These are phyloP conservation scores for Lanmaoa pseudosensibilis DNA, from an alignment of 768 basidiomycete species.

Conservation along the genomic window DNA sequence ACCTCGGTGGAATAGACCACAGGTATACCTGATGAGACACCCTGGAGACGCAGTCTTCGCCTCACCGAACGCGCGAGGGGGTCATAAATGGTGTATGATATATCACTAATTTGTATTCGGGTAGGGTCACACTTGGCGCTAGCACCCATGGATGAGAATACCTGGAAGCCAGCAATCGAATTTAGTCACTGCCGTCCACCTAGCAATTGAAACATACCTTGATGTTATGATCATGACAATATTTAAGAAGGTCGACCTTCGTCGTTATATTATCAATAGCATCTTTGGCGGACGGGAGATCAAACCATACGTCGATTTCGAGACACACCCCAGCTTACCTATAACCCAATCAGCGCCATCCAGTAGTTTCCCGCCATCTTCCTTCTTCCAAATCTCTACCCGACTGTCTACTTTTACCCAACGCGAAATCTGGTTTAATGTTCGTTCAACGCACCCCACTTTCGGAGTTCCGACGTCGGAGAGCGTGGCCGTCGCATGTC, in stretches of 20 bases:
- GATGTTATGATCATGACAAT: conserved; percentile 78
- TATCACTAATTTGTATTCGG: conserved; percentile 92
- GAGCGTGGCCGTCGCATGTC: conserved; percentile 88
- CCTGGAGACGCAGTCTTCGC: conserved; percentile 62
- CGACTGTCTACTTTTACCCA: conserved; percentile 86
- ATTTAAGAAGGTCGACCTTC: conserved; percentile 89
- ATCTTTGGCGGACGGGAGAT: conserved; percentile 46
- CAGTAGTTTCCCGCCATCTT: conserved; percentile 69
- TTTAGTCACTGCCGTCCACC: background rate
- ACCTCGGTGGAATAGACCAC: conserved; percentile 97
- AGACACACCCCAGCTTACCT: conserved; percentile 45
- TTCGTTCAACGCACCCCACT: conserved; percentile 71
- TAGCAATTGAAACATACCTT: conserved; percentile 49
- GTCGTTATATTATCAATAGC: conserved; percentile 98
- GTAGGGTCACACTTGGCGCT: conserved; percentile 95
- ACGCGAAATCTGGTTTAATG: conserved; percentile 70
- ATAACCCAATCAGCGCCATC: conserved; percentile 94
- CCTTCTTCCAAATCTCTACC: conserved; percentile 85
- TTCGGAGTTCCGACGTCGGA: conserved; percentile 93
- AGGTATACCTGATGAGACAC: conserved; percentile 67
- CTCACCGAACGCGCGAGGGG: conserved; percentile 92
- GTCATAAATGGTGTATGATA: conserved; percentile 90
- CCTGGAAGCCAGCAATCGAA: conserved; percentile 39
- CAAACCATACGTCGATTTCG: conserved; percentile 1
- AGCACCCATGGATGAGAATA: conserved; percentile 97